A percentile compares a stretch with the other conserved stretches of the same genome.
Evolutionary conservation across 2,329 filamentous ascomycete species (phyloP).

Genomic region (Fusarium equiseti): DNA sequence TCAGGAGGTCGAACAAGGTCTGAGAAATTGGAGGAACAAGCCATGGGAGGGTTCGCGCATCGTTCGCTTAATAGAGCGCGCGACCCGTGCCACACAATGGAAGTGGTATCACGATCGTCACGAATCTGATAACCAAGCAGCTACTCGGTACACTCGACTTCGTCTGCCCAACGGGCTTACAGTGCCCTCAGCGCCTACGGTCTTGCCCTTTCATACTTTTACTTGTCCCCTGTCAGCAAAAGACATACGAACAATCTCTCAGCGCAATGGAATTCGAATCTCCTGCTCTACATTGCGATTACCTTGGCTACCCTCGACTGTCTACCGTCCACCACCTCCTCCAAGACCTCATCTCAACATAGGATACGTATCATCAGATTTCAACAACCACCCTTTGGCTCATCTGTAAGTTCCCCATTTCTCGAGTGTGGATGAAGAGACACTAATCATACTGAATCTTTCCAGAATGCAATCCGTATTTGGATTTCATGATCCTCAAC

Average conservation of each 20-base stretch:
- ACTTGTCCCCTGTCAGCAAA: conserved; percentile 92
- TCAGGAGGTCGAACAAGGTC: conserved; percentile 55
- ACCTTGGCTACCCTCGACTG: conserved; percentile 84
- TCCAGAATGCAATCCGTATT: conserved; percentile 95
- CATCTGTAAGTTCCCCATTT: conserved; percentile 71
- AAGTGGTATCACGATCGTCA: conserved; percentile 91
- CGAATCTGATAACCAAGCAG: conserved; percentile 67
- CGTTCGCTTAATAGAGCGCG: conserved; percentile 85
- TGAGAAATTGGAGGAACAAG: conserved; percentile 74
- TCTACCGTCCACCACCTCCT: conserved; percentile 87
- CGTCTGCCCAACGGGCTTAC: conserved; percentile 78
- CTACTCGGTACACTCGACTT: conserved; percentile 74
- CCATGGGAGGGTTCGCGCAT: conserved; percentile 91
- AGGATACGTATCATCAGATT: conserved; percentile 97
- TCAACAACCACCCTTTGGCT: conserved; percentile 97
- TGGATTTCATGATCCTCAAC: conserved; percentile 81
- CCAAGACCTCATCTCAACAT: conserved; percentile 88
- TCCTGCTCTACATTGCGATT: conserved; percentile 89
- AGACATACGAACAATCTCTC: conserved; percentile 93
- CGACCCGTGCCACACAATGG: conserved; percentile 81
- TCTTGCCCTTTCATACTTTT: conserved; percentile 97
- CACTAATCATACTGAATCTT: conserved; percentile 10
- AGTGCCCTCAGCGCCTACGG: conserved; percentile 89
- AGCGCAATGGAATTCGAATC: conserved; percentile 92
- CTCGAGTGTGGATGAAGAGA: background rate